Evolutionary conservation across 257 asterid genomes (phyloP), one percentile per base, ranked within the genome.

Genomic region (Scutellaria galericulata): DNA sequence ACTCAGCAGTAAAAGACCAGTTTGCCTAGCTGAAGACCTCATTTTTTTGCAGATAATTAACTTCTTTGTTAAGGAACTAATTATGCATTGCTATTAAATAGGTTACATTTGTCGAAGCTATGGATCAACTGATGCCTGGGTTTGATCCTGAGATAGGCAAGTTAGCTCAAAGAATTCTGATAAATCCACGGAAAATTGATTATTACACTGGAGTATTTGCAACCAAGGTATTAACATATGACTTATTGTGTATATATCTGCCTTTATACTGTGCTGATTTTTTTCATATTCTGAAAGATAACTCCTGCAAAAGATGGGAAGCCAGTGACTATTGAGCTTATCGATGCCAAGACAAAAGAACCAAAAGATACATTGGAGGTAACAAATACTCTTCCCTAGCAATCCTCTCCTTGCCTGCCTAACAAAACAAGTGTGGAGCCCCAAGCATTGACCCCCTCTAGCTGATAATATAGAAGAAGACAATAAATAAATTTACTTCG

Each of bases 241-340:
- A 14, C 51, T 74, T 24, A 54, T 63, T 68, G n/a, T 45, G 53
- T 15, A 37, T 45, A n/a, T 39, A 64, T 22, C 71, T 14, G 52
- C 27, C 71, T 57, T 35, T 51, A 3, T 48, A 50, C 53, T 13
- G n/a, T 55, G 31, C 65, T 72, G 70, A 72, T 24, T 59, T 48
- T 24, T 66, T 4, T 50, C 35, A 50, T 57, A 24, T 58, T 12
- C 62, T 71, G 54, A 54, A 70, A 92, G 98, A 84, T 92, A 53
- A 92, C 98, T 75, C 96, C 96, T 40, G 98, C 96, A 54, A 92
- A 82, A 82, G 90, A 92, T 84, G 98, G 96, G 82, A 90, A 85
- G 68, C 96, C 98, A 22, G 98, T 92, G 67, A 78, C 68, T 47
- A 90, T 92, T 73, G 96, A 92, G 89, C 96, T 92, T 66, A 90